These are phyloP conservation scores for Thalia dealbata DNA, from an alignment of 176 grass and related monocot species.

Conservation along the genomic window DNA sequence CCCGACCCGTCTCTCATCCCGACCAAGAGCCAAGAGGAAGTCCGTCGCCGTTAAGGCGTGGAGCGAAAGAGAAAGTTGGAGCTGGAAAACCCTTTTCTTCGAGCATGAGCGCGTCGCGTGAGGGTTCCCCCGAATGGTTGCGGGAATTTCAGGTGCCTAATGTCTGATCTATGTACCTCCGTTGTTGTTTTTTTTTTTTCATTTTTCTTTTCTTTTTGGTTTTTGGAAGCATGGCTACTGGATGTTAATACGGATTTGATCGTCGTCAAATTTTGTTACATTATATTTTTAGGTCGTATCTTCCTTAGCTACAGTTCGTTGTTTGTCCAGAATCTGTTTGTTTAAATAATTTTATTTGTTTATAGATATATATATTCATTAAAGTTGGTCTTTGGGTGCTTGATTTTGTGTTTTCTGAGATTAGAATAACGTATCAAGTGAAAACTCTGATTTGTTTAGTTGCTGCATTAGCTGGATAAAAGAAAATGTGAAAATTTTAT, in stretches of 20 bases:
- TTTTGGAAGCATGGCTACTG: neutral
- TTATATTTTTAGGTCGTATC: neutral
- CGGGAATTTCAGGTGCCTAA: constrained; percentile 24
- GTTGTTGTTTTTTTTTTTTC: neutral
- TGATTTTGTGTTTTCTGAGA: neutral
- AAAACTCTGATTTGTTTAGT: neutral
- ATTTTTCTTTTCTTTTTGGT: neutral
- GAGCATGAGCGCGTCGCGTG: constrained; percentile 29
- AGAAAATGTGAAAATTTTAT: neutral
- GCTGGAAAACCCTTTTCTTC: neutral
- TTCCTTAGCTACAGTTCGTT: neutral
- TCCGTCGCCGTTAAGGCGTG: too few relatives aligned
- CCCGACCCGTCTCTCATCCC: too few relatives aligned
- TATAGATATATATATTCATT: neutral
- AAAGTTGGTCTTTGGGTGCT: neutral
- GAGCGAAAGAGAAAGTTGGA: neutral
- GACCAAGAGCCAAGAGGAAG: neutral
- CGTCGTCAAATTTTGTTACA: neutral
- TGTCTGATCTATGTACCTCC: neutral
- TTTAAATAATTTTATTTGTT: neutral
- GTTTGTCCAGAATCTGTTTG: neutral
- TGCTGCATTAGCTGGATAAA: neutral
- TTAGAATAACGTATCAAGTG: neutral
- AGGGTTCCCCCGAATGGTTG: constrained; percentile 39
- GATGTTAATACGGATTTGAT: neutral